These are phyloP conservation scores for Cutaneotrichosporon arboriforme DNA, from an alignment of 1,284 basidiomycete species.

Conservation along the genomic window DNA sequence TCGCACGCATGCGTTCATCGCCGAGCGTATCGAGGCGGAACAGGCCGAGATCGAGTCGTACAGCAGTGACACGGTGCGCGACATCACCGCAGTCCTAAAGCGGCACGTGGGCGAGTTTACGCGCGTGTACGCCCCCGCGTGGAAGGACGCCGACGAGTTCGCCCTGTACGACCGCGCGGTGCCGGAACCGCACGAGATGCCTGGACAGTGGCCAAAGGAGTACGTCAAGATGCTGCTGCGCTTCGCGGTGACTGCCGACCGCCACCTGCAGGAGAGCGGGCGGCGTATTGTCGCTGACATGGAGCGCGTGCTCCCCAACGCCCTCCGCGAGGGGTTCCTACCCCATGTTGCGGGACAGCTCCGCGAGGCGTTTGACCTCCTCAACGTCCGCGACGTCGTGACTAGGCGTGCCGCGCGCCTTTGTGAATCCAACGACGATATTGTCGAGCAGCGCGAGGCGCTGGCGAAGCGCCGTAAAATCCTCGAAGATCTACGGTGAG, in stretches of 20 bases:
- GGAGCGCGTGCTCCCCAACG: background rate
- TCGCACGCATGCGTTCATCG: background rate
- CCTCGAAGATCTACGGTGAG: conserved; percentile 1
- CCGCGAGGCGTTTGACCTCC: conserved; percentile 12
- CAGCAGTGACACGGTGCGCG: too few relatives aligned
- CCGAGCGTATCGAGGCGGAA: background rate
- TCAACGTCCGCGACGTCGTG: conserved; percentile 5
- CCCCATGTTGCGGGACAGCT: conserved; percentile 4
- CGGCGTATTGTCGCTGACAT: background rate
- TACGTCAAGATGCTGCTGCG: background rate
- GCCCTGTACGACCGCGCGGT: too few relatives aligned
- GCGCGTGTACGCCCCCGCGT: background rate
- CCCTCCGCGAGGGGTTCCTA: conserved; percentile 4
- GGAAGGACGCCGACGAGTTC: background rate
- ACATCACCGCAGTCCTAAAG: background rate
- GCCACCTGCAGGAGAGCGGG: background rate
- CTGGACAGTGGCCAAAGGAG: conserved; percentile 2
- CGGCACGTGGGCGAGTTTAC: background rate
- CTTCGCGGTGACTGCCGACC: background rate
- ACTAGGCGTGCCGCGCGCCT: conserved; percentile 3
- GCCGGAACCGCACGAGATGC: background rate
- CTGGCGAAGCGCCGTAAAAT: background rate
- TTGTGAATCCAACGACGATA: conserved; percentile 14
- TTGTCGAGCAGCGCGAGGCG: conserved; percentile 6
- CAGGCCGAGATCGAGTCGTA: background rate